Percentiles rank a stretch among this genome's conserved stretches.
These are phyloP conservation scores for Pinus tabuliformis DNA, from an alignment of 75 land plant genomes.

Conservation along the genomic window DNA sequence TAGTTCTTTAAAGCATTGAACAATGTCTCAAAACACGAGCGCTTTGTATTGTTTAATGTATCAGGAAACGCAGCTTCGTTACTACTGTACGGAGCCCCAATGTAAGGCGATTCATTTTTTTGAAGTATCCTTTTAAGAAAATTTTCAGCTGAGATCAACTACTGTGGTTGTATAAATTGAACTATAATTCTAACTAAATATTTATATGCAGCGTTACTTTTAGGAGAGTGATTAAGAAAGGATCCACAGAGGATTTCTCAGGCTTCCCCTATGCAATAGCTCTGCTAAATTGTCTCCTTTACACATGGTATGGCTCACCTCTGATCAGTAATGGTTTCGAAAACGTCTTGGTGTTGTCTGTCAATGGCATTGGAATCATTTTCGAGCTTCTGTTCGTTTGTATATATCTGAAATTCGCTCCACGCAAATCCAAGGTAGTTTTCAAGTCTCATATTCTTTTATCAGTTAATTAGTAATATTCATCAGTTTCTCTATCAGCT, in stretches of 20 bases:
- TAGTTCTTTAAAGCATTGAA: too few relatives aligned
- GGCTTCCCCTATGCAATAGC: conserved; percentile 60
- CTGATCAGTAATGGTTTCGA: conserved; percentile 45
- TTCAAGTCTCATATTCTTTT: not conserved
- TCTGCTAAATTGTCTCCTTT: conserved; percentile 62
- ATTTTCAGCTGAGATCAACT: conserved; percentile 1
- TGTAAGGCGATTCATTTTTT: too few relatives aligned
- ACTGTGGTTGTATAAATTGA: too few relatives aligned
- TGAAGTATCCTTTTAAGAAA: too few relatives aligned
- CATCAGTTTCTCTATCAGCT: not conserved
- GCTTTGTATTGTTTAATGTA: too few relatives aligned
- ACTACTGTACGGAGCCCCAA: too few relatives aligned
- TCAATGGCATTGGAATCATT: conserved; percentile 54
- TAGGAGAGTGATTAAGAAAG: too few relatives aligned
- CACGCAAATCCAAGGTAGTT: conserved; percentile 28
- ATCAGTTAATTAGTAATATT: not conserved
- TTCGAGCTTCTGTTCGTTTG: conserved; percentile 52
- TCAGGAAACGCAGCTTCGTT: too few relatives aligned
- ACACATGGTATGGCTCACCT: conserved; percentile 50
- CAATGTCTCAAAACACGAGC: too few relatives aligned
- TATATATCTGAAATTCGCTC: conserved; percentile 35
- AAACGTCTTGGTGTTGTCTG: conserved; percentile 49
- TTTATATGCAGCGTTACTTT: too few relatives aligned
- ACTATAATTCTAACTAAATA: too few relatives aligned
- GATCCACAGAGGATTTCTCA: conserved; percentile 45